Evolutionary conservation across 179 eudicot species (phyloP).

Genomic region (Carnegiea gigantea): DNA sequence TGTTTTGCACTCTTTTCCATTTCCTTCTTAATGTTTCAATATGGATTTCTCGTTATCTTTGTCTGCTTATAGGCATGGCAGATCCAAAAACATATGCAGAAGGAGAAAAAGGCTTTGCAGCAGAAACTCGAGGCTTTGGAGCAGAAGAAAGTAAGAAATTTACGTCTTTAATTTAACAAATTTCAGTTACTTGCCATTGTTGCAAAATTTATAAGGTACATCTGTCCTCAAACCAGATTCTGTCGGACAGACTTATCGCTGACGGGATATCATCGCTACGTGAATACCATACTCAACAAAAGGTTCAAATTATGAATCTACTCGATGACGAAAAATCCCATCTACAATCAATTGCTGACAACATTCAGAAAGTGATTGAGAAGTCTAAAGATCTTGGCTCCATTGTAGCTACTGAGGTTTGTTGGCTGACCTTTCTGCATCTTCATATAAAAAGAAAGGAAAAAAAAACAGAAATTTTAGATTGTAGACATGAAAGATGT

Average conservation of each 20-base stretch:
- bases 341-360: constrained; percentile 44
- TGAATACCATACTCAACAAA: constrained; percentile 58
- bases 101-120: constrained; percentile 56
- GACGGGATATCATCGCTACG: constrained; percentile 57
- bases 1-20: background rate
- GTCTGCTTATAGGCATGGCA: constrained; percentile 64
- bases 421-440: constrained; percentile 24
- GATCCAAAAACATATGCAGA: constrained; percentile 84
- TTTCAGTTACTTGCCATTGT: background rate
- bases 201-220: constrained; percentile 27
- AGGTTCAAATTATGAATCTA: constrained; percentile 39
- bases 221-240: constrained; percentile 43
- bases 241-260: constrained; percentile 45
- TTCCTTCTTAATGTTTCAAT: constrained; percentile 1
- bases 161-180: constrained; percentile 6
- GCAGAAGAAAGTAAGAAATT: constrained; percentile 58
- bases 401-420: constrained; percentile 32
- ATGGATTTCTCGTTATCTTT: constrained; percentile 1
- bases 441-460: background rate
- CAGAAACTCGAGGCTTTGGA: constrained; percentile 55
- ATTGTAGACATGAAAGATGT: background rate
- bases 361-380: constrained; percentile 53
- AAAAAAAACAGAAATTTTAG: background rate
- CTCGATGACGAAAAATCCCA: constrained; percentile 62
- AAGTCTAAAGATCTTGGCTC: constrained; percentile 40